These are phyloP conservation scores for Neurospora cerealis DNA, from an alignment of 495 filamentous ascomycete genomes.

Conservation along the genomic window DNA sequence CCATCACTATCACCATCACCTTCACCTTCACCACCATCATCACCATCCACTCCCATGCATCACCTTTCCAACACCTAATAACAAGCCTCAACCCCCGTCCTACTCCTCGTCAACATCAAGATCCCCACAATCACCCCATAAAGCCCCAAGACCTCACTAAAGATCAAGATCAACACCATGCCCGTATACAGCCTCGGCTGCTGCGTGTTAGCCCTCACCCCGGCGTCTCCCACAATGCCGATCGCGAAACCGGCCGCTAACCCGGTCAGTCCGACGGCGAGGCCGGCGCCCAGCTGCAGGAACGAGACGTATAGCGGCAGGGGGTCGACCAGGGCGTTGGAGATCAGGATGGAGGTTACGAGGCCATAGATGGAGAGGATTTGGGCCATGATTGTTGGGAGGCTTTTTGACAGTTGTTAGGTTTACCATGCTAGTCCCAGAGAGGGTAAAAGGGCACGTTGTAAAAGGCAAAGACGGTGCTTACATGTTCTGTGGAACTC, in stretches of 20 bases:
- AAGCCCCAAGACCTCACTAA: slow-evolving; percentile 81
- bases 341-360: slow-evolving; percentile 38
- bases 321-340: slow-evolving; percentile 31
- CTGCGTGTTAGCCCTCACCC: slow-evolving; percentile 76
- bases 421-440: background rate
- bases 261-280: slow-evolving; percentile 91
- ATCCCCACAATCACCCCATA: slow-evolving; percentile 35
- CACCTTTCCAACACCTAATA: slow-evolving; percentile 11
- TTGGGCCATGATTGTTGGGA: slow-evolving; percentile 67
- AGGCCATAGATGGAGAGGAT: slow-evolving; percentile 60
- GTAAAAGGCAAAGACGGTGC: background rate
- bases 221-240: slow-evolving; percentile 83
- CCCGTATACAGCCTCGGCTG: slow-evolving; percentile 86
- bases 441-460: background rate
- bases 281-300: slow-evolving; percentile 50
- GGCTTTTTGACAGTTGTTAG: slow-evolving; percentile 26
- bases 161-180: slow-evolving; percentile 92
- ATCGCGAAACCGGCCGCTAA: slow-evolving; percentile 97
- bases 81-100: slow-evolving; percentile 24
- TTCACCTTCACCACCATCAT: background rate
- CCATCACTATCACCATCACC: background rate
- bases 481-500: slow-evolving; percentile 68
- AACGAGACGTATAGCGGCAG: slow-evolving; percentile 37
- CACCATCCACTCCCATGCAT: background rate
- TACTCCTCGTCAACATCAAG: slow-evolving; percentile 31